Conservation (phyloP, 2,329 filamentous ascomycete genomes). For the Fusarium tuaranense region DNA sequence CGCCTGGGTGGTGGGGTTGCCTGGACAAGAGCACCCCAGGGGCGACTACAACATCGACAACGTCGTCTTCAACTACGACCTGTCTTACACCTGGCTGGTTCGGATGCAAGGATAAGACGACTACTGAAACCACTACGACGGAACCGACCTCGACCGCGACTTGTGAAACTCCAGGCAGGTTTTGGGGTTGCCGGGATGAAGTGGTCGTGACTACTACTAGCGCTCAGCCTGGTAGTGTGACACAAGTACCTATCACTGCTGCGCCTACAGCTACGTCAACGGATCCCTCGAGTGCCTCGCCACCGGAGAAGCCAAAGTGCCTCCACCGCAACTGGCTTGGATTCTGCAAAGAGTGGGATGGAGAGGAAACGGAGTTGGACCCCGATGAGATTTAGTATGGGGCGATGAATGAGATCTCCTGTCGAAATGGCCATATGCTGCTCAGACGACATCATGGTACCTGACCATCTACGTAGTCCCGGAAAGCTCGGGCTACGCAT, state of each 20-base stretch:
- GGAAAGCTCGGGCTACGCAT: background rate
- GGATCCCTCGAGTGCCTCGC: slow-evolving; percentile 36
- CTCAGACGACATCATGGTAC: background rate
- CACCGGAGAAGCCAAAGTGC: slow-evolving; percentile 49
- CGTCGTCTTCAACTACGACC: slow-evolving; percentile 64
- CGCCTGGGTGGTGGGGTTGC: slow-evolving; percentile 92
- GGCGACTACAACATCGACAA: slow-evolving; percentile 53
- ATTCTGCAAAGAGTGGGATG: slow-evolving; percentile 54
- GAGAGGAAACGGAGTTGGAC: slow-evolving; percentile 37
- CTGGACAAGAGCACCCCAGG: slow-evolving; percentile 72
- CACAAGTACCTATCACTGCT: slow-evolving; percentile 45
- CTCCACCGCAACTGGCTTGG: slow-evolving; percentile 55
- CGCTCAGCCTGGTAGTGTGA: slow-evolving; percentile 49
- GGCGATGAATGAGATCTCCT: background rate
- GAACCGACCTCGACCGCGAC: slow-evolving; percentile 47
- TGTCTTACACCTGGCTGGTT: slow-evolving; percentile 75
- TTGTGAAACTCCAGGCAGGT: slow-evolving; percentile 65
- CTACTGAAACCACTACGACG: slow-evolving; percentile 48
- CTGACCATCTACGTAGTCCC: background rate
- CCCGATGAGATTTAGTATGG: slow-evolving; percentile 49
- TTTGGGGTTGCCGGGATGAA: slow-evolving; percentile 68
- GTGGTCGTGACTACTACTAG: slow-evolving; percentile 45
- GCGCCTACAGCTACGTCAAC: slow-evolving; percentile 48
- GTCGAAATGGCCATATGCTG: background rate
- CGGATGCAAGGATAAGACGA: slow-evolving; percentile 67